These are phyloP conservation scores for Chimonanthus salicifolius DNA, from an alignment of 164 flowering plant species.

Conservation along the genomic window DNA sequence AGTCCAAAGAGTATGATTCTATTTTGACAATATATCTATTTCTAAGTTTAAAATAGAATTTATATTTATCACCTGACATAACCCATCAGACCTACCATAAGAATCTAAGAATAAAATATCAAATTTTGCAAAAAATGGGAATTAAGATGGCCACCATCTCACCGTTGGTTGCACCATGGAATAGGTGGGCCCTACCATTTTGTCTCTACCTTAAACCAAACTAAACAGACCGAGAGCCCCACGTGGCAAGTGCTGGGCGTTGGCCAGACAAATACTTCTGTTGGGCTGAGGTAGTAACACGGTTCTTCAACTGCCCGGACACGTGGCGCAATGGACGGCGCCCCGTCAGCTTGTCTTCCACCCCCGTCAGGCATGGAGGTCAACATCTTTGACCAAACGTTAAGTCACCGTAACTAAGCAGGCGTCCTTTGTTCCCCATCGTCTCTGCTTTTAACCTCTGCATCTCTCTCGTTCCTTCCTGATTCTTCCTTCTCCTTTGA, in stretches of 20 bases:
- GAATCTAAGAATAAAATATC: too few relatives aligned
- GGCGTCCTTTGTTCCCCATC: not conserved
- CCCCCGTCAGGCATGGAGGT: not conserved
- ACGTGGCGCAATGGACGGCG: not conserved
- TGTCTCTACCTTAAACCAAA: not conserved
- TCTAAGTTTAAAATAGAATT: too few relatives aligned
- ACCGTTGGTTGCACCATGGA: not conserved
- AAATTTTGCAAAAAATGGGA: not conserved
- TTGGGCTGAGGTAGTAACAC: not conserved
- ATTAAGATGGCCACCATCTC: not conserved
- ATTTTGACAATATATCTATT: too few relatives aligned
- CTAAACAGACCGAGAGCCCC: not conserved
- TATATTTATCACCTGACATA: too few relatives aligned
- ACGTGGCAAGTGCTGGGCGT: not conserved
- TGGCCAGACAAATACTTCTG: not conserved
- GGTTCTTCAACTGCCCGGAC: not conserved
- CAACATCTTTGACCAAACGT: slow-evolving; percentile 8
- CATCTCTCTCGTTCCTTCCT: not conserved
- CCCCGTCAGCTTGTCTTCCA: not conserved
- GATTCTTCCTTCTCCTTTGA: not conserved
- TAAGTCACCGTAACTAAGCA: not conserved
- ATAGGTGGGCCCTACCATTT: not conserved
- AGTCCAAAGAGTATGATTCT: too few relatives aligned
- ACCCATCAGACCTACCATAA: too few relatives aligned
- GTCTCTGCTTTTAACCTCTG: not conserved